phyloP scores from a whole-genome alignment of 768 basidiomycete genomes.

The Zangia roseola region DNA sequence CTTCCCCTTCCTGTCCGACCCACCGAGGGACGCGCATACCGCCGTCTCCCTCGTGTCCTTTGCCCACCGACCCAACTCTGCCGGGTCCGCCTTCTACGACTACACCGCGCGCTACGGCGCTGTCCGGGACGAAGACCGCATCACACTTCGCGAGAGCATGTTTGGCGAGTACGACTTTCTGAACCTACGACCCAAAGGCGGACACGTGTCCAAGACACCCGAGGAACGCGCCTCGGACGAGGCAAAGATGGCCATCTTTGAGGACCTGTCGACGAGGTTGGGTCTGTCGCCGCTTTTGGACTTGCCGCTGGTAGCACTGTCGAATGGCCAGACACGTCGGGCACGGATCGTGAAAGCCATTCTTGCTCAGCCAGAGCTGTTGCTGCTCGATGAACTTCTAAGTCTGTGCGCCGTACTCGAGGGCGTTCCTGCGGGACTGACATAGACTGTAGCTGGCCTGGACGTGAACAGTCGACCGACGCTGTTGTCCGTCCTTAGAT shows the following conservation, averaged over 20 bases:
- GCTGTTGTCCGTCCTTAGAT: slow-evolving; percentile 54
- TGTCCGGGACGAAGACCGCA: slow-evolving; percentile 77
- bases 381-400: slow-evolving; percentile 90
- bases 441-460: slow-evolving; percentile 60
- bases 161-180: slow-evolving; percentile 48
- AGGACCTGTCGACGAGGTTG: slow-evolving; percentile 53
- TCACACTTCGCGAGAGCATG: slow-evolving; percentile 74
- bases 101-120: slow-evolving; percentile 92
- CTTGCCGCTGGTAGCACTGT: slow-evolving; percentile 79
- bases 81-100: slow-evolving; percentile 82
- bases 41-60: slow-evolving; percentile 63
- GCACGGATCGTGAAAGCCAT: slow-evolving; percentile 82
- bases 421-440: not conserved
- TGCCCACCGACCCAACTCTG: slow-evolving; percentile 53
- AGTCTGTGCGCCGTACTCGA: slow-evolving; percentile 45
- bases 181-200: slow-evolving; percentile 27
- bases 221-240: slow-evolving; percentile 27
- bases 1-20: slow-evolving; percentile 67
- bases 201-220: slow-evolving; percentile 17
- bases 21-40: slow-evolving; percentile 46
- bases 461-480: slow-evolving; percentile 59
- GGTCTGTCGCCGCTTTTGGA: slow-evolving; percentile 66
- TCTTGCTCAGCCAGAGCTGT: slow-evolving; percentile 63
- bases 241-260: slow-evolving; percentile 41
- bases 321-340: slow-evolving; percentile 88